These are phyloP conservation scores for Exidia glandulosa DNA, from an alignment of 768 basidiomycete species.

Conservation along the genomic window DNA sequence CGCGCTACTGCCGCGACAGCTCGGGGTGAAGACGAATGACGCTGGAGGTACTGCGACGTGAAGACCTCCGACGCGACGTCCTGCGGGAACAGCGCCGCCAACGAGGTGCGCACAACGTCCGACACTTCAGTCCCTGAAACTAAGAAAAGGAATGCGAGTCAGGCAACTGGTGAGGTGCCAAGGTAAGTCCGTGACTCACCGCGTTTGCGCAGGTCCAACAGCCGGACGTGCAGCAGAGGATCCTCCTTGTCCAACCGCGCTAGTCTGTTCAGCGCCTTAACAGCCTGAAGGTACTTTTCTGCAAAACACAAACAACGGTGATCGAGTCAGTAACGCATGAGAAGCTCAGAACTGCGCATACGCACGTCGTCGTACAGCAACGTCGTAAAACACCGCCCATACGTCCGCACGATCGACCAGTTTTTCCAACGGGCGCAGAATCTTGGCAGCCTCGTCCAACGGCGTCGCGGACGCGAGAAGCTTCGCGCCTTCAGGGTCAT, in stretches of 20 bases:
- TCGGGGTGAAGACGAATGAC: slow-evolving; percentile 34
- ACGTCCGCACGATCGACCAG: slow-evolving; percentile 50
- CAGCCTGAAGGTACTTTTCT: slow-evolving; percentile 78
- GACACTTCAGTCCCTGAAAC: background rate
- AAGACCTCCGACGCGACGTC: slow-evolving; percentile 50
- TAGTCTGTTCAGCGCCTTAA: slow-evolving; percentile 52
- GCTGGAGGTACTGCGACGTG: slow-evolving; percentile 70
- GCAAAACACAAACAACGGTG: too few species aligned
- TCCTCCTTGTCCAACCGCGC: slow-evolving; percentile 39
- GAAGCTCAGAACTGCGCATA: slow-evolving; percentile 6
- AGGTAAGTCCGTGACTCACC: slow-evolving; percentile 27
- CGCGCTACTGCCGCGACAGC: slow-evolving; percentile 57
- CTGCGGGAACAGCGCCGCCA: slow-evolving; percentile 43
- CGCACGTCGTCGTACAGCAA: slow-evolving; percentile 71
- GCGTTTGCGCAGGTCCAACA: slow-evolving; percentile 49
- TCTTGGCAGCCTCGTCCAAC: slow-evolving; percentile 64
- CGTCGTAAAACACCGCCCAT: slow-evolving; percentile 71
- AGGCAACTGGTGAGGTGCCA: background rate
- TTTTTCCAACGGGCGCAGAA: slow-evolving; percentile 51
- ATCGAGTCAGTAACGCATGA: background rate
- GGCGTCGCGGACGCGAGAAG: slow-evolving; percentile 51
- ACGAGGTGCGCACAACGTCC: slow-evolving; percentile 26
- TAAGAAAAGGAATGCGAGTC: background rate
- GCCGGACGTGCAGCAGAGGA: slow-evolving; percentile 61
- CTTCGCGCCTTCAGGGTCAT: slow-evolving; percentile 75